Conservation (phyloP, 2,329 filamentous ascomycete genomes). For the Trichoderma brevicompactum region DNA sequence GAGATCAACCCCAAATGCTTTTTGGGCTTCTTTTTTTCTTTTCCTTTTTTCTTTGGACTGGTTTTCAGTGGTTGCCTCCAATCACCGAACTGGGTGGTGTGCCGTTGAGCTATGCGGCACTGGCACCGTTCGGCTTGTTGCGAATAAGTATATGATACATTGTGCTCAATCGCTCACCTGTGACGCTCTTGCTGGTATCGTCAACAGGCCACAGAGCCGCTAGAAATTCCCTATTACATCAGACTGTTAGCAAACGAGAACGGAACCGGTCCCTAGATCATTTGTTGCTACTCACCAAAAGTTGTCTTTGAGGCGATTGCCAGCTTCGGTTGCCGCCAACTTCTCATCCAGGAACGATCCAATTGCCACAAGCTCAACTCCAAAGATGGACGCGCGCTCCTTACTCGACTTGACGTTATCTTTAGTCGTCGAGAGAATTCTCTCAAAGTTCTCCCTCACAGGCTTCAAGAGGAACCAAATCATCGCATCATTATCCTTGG, state of each 20-base stretch:
- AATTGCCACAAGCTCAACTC: slow-evolving; percentile 63
- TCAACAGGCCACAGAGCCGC: slow-evolving; percentile 53
- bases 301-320: slow-evolving; percentile 52
- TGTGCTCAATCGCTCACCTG: slow-evolving; percentile 49
- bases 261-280: background rate
- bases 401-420: slow-evolving; percentile 66
- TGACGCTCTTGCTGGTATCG: slow-evolving; percentile 50
- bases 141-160: slow-evolving; percentile 50
- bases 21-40: background rate
- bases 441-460: slow-evolving; percentile 63
- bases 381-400: slow-evolving; percentile 64
- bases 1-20: background rate
- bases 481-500: slow-evolving; percentile 51
- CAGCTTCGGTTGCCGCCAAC: slow-evolving; percentile 48
- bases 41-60: background rate
- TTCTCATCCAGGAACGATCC: slow-evolving; percentile 63
- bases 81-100: slow-evolving; percentile 34
- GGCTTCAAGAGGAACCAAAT: slow-evolving; percentile 59
- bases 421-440: slow-evolving; percentile 63
- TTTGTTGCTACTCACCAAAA: slow-evolving; percentile 50
- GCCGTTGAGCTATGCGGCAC: slow-evolving; percentile 41
- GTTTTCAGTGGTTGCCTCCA: background rate
- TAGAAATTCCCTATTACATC: slow-evolving; percentile 48
- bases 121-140: slow-evolving; percentile 39
- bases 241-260: slow-evolving; percentile 32